These are phyloP conservation scores for Pogostemon cablin DNA, from an alignment of 257 asterid species.

Conservation along the genomic window DNA sequence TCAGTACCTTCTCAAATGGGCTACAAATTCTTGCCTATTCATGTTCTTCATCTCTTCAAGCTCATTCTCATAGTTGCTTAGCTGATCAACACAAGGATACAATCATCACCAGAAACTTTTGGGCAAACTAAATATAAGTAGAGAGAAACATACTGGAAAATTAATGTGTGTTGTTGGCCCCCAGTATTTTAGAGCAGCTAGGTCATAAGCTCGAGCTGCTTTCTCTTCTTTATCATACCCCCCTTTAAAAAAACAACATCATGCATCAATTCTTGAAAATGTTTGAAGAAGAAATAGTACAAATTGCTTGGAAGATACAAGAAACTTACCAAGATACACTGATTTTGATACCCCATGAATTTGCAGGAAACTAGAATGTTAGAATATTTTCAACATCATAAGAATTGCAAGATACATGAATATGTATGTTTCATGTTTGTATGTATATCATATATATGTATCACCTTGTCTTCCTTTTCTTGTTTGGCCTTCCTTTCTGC, in stretches of 20 bases:
- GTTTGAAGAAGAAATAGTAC: not conserved
- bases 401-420: not conserved
- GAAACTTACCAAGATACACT: conserved; percentile 72
- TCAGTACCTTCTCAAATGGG: conserved; percentile 80
- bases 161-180: conserved; percentile 84
- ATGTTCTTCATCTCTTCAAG: conserved; percentile 77
- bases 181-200: conserved; percentile 94
- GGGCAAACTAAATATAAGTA: not conserved
- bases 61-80: conserved; percentile 67
- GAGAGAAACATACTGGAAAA: conserved; percentile 54
- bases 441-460: too few relatives aligned
- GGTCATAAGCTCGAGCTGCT: conserved; percentile 90
- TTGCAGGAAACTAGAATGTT: conserved; percentile 29
- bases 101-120: not conserved
- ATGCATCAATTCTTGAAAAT: not conserved
- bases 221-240: conserved; percentile 92
- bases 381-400: conserved; percentile 17
- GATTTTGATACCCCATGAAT: conserved; percentile 24
- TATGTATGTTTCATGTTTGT: too few relatives aligned
- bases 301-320: conserved; percentile 5
- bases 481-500: conserved; percentile 87
- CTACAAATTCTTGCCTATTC: conserved; percentile 89
- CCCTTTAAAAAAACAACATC: conserved; percentile 43
- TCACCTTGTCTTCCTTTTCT: conserved; percentile 91
- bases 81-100: conserved; percentile 38